Base-by-base conservation (phyloP, 352 stramenopile genomes). In the Globisporangium sylvaticum region DNA sequence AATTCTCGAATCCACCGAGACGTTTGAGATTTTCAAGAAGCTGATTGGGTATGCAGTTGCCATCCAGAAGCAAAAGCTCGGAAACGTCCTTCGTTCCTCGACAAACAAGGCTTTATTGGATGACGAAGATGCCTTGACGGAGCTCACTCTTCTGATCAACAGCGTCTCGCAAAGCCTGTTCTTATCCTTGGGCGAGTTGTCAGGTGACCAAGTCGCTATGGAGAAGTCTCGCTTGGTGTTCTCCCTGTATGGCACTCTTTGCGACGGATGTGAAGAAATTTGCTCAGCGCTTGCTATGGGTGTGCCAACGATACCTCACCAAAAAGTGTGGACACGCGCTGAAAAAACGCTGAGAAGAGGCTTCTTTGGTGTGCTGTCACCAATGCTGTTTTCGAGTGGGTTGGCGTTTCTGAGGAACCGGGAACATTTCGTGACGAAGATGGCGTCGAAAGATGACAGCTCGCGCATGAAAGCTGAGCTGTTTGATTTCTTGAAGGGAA, bases 71-170 rank as follows among this genome's bases (percentile, higher is more conserved):
- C 65, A 64, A 20, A 63, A 80, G 22, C 44, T 84, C 18, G 59
- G 50, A 0, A 29, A 27, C 3, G 55, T 58, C 31, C 42, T 44
- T 24, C n/a, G 9, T 1, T 39, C 8, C 18, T 50, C 42, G 18
- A 50, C 37, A n/a, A 22, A 31, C 12, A 27, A 27, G n/a, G 4
- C 20, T 46, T 4, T 15, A 10, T 18, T 44, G 2, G 46, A 58
- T 14, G 69, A 65, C 54, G 58, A 39, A 14, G 71, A 78, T 39
- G 70, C 56, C 24, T 70, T 74, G 4, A 70, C 70, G 22, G 77
- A 83, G 48, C 39, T 87, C 14, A 73, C 79, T 53, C 72, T 73
- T 4, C 60, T 87, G 5, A 65, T 84, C 34, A 87, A 87, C 61
- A 78, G 72, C n/a, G 76, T 87, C 12, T 73, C 73, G 0, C 78